Base-by-base conservation (phyloP, 768 basidiomycete species). In the Naganishia kalamii region DNA sequence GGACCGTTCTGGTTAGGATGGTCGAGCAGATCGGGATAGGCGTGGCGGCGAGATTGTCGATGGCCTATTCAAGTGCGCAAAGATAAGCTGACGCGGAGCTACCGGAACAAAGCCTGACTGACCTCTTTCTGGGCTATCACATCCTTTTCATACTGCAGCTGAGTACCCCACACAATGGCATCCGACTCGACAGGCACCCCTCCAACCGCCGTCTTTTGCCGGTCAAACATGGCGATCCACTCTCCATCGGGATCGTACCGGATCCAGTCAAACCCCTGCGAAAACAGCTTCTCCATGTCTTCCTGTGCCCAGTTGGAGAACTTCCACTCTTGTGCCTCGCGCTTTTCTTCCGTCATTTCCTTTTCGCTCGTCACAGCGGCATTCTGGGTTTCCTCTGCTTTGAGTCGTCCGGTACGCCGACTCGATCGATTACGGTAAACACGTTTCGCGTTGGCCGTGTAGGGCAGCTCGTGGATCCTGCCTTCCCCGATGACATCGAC, bases 251-350 rank as follows among this genome's bases (percentile, higher is more conserved):
- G 92, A 74, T 99, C 96, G 83, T 98, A 90, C 68, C 96, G 83
- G 65, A 99, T 98, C 94, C 94, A 99, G 79, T 99, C 96, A 78
- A 97, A 99, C 3, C 92, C 94, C 68, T 94, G 93, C 19, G 90
- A 90, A 41, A 88, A 87, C 90, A 98, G 94, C 46, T 84, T 82
- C 66, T 88, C 86, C 74, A 96, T 93, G 66, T 98, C 92, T 70
- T 96, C 92, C 72, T 96, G 93, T 4, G 89, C 90, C 96, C 96
- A 98, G 76, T 98, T 93, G 6, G 89, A 88, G 3, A 98, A 93
- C 76, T 89, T 89, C 96, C 94, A 98, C 67, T 87, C 52, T 21
- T 59, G 23, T 17, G 41, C 49, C 21, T 68, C 51, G 4, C 72
- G 67, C 23, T 74, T 71, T 72, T 92, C 90, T 25, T 76, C 54